Evolutionary conservation across 2,329 filamentous ascomycete species (phyloP).

Genomic region (Fusarium abutilonis): DNA sequence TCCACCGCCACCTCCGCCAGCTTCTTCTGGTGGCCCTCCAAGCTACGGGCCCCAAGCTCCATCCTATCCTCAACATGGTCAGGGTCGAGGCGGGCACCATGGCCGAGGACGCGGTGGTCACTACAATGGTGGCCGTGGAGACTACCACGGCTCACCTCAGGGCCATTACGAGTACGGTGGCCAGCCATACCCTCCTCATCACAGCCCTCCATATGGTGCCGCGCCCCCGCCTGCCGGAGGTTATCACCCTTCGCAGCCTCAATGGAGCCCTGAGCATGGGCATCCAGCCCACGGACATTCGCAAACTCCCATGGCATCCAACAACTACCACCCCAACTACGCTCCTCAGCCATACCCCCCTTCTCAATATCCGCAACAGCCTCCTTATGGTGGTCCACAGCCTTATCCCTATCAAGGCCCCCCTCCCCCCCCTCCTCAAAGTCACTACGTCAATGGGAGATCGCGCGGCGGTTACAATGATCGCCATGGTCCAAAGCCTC

Average conservation of each 20-base stretch:
- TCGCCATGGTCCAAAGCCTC: slow-evolving; percentile 53
- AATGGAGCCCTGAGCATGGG: slow-evolving; percentile 55
- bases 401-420: slow-evolving; percentile 53
- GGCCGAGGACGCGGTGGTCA: slow-evolving; percentile 55
- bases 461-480: slow-evolving; percentile 59
- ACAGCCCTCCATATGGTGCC: slow-evolving; percentile 46
- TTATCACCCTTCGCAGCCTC: slow-evolving; percentile 54
- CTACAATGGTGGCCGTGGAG: slow-evolving; percentile 51
- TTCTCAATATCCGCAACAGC: slow-evolving; percentile 56
- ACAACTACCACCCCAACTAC: slow-evolving; percentile 69
- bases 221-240: slow-evolving; percentile 51
- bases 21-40: slow-evolving; percentile 46
- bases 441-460: slow-evolving; percentile 52
- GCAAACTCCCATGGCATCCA: slow-evolving; percentile 59
- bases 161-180: slow-evolving; percentile 57
- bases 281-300: slow-evolving; percentile 58
- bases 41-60: slow-evolving; percentile 54
- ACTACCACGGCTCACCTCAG: slow-evolving; percentile 54
- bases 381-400: slow-evolving; percentile 55
- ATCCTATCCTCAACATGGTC: slow-evolving; percentile 52
- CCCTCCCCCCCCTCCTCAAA: slow-evolving; percentile 50
- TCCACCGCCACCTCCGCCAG: slow-evolving; percentile 60
- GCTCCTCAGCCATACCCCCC: slow-evolving; percentile 63
- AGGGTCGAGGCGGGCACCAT: slow-evolving; percentile 51
- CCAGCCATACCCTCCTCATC: slow-evolving; percentile 51